Conservation (phyloP, 805 yeast genomes). For the Suhomyces kilbournensis region DNA sequence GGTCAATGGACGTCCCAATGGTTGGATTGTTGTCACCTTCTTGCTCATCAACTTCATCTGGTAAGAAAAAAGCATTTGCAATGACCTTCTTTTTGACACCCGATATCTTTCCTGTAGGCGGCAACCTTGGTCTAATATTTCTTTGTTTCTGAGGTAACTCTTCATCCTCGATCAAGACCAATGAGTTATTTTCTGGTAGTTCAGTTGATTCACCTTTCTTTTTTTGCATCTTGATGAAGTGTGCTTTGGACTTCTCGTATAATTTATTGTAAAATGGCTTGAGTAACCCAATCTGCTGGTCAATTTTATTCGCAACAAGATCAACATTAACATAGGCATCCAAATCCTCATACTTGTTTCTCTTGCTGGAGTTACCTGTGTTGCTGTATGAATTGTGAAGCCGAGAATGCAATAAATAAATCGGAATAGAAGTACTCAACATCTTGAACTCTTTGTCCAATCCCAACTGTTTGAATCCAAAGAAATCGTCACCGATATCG, state of each 20-base stretch:
- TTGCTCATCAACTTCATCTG: slow-evolving; percentile 23
- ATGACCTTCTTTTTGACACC: slow-evolving; percentile 62
- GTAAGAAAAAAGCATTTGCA: slow-evolving; percentile 52
- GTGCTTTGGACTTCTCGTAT: slow-evolving; percentile 44
- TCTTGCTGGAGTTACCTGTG: slow-evolving; percentile 44
- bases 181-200: slow-evolving; percentile 36
- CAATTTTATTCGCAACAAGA: slow-evolving; percentile 50
- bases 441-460: slow-evolving; percentile 88
- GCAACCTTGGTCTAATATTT: slow-evolving; percentile 72
- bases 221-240: slow-evolving; percentile 37
- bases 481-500: slow-evolving; percentile 95
- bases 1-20: neutral
- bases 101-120: slow-evolving; percentile 85
- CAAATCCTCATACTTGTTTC: slow-evolving; percentile 62
- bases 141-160: slow-evolving; percentile 78
- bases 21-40: neutral
- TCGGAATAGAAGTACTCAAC: slow-evolving; percentile 80
- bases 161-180: slow-evolving; percentile 69
- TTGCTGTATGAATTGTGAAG: slow-evolving; percentile 55
- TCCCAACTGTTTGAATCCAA: slow-evolving; percentile 94
- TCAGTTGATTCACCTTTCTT: slow-evolving; percentile 39
- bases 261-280: slow-evolving; percentile 48
- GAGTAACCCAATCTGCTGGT: slow-evolving; percentile 54
- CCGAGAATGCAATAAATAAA: slow-evolving; percentile 79
- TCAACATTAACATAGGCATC: slow-evolving; percentile 52